Percentiles rank a stretch among this genome's conserved stretches.
phyloP scores from a whole-genome alignment of 1,139 yeast genomes.

The Pichia sp. region DNA sequence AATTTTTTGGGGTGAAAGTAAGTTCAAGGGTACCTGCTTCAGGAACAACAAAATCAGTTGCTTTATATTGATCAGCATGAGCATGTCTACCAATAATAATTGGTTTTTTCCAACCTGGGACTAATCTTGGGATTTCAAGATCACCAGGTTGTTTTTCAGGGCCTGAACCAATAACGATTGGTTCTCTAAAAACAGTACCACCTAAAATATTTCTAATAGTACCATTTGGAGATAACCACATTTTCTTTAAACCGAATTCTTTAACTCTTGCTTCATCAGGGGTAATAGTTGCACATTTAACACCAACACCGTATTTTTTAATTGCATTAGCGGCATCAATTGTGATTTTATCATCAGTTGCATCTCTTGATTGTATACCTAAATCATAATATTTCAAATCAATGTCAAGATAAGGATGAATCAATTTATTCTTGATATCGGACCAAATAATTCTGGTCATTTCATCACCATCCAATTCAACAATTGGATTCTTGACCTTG shows the following conservation, averaged over 20 bases:
- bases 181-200: constrained; percentile 95
- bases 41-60: constrained; percentile 76
- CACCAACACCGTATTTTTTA: constrained; percentile 82
- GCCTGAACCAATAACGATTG: constrained; percentile 65
- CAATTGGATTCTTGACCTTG: constrained; percentile 80
- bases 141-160: constrained; percentile 31
- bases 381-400: constrained; percentile 90
- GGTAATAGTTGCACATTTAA: constrained; percentile 97
- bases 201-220: constrained; percentile 91
- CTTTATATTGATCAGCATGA: constrained; percentile 94
- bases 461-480: constrained; percentile 96
- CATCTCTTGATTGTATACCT: constrained; percentile 78
- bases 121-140: constrained; percentile 69
- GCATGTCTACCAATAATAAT: constrained; percentile 97
- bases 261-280: constrained; percentile 94
- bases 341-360: constrained; percentile 84
- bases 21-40: constrained; percentile 74
- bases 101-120: constrained; percentile 92
- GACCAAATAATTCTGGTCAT: constrained; percentile 93
- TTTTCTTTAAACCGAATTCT: constrained; percentile 83
- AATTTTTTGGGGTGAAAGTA: constrained; percentile 73
- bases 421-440: constrained; percentile 71
- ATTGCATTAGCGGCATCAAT: constrained; percentile 88
- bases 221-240: constrained; percentile 98
- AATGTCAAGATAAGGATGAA: constrained; percentile 77